A percentile compares a stretch with the other conserved stretches of the same genome.
Evolutionary conservation across 768 basidiomycete species (phyloP).

Genomic region (Auriscalpium vulgare): DNA sequence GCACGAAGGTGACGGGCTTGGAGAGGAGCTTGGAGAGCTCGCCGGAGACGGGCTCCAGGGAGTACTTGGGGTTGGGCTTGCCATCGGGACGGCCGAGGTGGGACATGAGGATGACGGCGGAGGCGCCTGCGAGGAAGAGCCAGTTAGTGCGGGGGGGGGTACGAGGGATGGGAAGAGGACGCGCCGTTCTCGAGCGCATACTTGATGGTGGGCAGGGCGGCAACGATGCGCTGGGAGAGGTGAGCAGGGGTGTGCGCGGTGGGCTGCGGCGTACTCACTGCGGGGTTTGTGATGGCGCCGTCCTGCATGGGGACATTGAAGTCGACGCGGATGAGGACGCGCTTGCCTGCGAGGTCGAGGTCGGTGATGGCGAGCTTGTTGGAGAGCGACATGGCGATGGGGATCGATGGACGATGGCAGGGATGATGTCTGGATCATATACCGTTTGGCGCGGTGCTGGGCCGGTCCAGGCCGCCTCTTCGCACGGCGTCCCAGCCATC

Average conservation of each 20-base stretch:
- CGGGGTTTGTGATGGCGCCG: conserved; percentile 91
- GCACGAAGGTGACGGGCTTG: conserved; percentile 71
- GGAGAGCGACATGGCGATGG: conserved; percentile 77
- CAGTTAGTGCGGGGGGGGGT: conserved; percentile 3
- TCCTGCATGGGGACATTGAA: conserved; percentile 93
- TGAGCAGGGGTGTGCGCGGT: conserved; percentile 6
- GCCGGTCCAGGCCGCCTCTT: neutral
- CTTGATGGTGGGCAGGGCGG: conserved; percentile 90
- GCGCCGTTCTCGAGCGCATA: conserved; percentile 83
- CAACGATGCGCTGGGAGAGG: conserved; percentile 77
- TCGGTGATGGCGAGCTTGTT: conserved; percentile 93
- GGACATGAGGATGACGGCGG: conserved; percentile 88
- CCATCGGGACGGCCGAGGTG: conserved; percentile 97
- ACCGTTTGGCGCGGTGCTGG: neutral
- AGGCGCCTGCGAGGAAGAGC: conserved; percentile 49
- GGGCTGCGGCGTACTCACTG: conserved; percentile 46
- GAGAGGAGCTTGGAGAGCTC: conserved; percentile 70
- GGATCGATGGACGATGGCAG: conserved; percentile 9
- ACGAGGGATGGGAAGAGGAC: conserved; percentile 4
- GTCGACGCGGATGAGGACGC: conserved; percentile 91
- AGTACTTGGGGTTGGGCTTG: conserved; percentile 81
- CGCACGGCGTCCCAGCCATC: neutral
- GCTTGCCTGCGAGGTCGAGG: conserved; percentile 77
- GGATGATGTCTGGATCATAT: too few species aligned
- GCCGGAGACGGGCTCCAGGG: conserved; percentile 76